Evolutionary conservation across 352 stramenopile species (phyloP).

Genomic region (Phytophthora ramorum): DNA sequence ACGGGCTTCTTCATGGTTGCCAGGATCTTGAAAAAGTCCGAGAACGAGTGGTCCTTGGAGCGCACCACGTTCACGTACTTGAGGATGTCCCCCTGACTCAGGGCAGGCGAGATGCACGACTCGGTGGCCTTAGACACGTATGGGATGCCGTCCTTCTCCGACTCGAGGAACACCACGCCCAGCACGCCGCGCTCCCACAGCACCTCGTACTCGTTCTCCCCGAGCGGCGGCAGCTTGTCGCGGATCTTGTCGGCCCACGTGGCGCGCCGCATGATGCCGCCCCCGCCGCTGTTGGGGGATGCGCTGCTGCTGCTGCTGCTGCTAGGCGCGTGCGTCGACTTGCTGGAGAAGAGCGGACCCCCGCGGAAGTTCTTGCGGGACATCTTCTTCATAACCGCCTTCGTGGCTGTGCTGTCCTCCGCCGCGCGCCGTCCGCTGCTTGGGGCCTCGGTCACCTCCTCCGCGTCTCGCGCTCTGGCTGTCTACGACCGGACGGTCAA

Average conservation of each 20-base stretch:
- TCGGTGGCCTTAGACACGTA: constrained; percentile 90
- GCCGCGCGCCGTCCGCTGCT: neutral
- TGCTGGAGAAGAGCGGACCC: constrained; percentile 49
- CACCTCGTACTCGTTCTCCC: constrained; percentile 88
- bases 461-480: neutral
- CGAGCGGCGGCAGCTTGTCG: constrained; percentile 77
- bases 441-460: neutral
- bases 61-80: constrained; percentile 89
- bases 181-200: constrained; percentile 88
- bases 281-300: constrained; percentile 17
- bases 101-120: constrained; percentile 80
- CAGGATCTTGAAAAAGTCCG: constrained; percentile 91
- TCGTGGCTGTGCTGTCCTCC: constrained; percentile 12
- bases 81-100: constrained; percentile 79
- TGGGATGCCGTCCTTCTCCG: constrained; percentile 84
- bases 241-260: constrained; percentile 86
- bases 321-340: constrained; percentile 10
- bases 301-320: constrained; percentile 19
- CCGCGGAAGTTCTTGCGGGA: constrained; percentile 72
- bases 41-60: constrained; percentile 88
- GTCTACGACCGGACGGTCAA: neutral
- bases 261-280: constrained; percentile 33
- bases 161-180: constrained; percentile 89
- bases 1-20: constrained; percentile 92
- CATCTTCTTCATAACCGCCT: constrained; percentile 72